These are phyloP conservation scores for Zygosaccharomyces kombuchaensis DNA, from an alignment of 805 yeast species.

Conservation along the genomic window DNA sequence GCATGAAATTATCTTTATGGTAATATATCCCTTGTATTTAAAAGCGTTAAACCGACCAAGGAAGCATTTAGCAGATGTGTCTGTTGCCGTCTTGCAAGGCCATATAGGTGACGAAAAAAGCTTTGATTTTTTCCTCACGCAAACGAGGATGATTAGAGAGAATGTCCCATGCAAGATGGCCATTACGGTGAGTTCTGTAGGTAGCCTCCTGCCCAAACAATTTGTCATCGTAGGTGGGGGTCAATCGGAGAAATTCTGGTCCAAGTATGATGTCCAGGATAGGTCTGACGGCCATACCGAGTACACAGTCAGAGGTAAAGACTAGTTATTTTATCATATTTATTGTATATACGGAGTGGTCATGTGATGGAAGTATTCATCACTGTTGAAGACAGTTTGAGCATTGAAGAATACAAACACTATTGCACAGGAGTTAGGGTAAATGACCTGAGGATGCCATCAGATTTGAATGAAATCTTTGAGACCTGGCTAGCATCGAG, in stretches of 20 bases:
- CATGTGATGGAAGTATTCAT: neutral
- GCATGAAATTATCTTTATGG: slow-evolving; percentile 12
- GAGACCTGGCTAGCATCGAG: slow-evolving; percentile 14
- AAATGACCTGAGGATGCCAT: neutral
- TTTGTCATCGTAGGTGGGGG: slow-evolving; percentile 22
- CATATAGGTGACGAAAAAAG: neutral
- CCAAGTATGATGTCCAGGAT: slow-evolving; percentile 15
- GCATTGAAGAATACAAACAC: neutral
- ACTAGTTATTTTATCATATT: neutral
- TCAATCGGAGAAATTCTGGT: slow-evolving; percentile 16
- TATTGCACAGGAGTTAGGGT: neutral
- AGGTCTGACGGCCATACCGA: slow-evolving; percentile 25
- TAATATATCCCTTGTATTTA: slow-evolving; percentile 19
- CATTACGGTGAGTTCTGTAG: slow-evolving; percentile 16
- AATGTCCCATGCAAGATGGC: slow-evolving; percentile 19
- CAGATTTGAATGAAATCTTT: slow-evolving; percentile 10
- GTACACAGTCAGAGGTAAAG: slow-evolving; percentile 15
- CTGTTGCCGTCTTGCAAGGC: slow-evolving; percentile 16
- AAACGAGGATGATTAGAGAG: slow-evolving; percentile 6
- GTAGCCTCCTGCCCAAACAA: slow-evolving; percentile 14
- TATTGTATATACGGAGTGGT: slow-evolving; percentile 2
- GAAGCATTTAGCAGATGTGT: slow-evolving; percentile 18
- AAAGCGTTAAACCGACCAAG: slow-evolving; percentile 10
- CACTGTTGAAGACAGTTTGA: neutral
- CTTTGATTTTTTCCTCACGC: slow-evolving; percentile 6